Percentiles rank a stretch among this genome's conserved stretches.
These are phyloP conservation scores for Oryza brachyantha DNA, from an alignment of 176 grass and related monocot species.

Conservation along the genomic window DNA sequence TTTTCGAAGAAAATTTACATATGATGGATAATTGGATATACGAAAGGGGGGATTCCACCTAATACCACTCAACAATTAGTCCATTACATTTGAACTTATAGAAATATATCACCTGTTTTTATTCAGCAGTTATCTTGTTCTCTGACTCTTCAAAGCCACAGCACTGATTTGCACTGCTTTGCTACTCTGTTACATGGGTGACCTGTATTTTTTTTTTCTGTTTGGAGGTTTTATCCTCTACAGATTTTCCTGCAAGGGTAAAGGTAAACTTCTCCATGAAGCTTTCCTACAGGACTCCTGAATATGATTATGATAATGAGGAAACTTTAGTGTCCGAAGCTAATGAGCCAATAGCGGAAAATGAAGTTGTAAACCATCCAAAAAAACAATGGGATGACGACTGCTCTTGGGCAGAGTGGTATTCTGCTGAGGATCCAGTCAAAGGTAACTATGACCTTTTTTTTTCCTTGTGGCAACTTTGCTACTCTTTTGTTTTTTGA, in stretches of 20 bases:
- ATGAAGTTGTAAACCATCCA: conserved; percentile 45
- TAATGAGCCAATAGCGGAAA: conserved; percentile 51
- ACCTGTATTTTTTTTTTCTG: conserved; percentile 38
- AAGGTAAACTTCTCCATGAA: conserved; percentile 92
- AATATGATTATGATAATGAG: conserved; percentile 76
- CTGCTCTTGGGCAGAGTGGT: conserved; percentile 98
- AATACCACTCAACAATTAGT: background rate
- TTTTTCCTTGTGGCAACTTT: background rate
- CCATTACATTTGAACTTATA: conserved; percentile 19
- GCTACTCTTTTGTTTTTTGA: background rate
- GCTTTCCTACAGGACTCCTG: conserved; percentile 85
- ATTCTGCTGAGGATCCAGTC: conserved; percentile 97
- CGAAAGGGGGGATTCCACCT: background rate
- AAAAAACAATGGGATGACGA: conserved; percentile 92
- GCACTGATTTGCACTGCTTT: conserved; percentile 11
- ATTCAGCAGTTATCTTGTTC: conserved; percentile 11
- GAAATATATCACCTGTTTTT: conserved; percentile 2
- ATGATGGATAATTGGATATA: background rate
- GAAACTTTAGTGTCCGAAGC: conserved; percentile 51
- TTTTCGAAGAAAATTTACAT: conserved; percentile 7
- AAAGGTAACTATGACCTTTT: conserved; percentile 50
- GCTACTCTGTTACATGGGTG: background rate
- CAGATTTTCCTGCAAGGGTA: conserved; percentile 74
- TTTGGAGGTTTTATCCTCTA: conserved; percentile 72
- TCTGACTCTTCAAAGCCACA: background rate